Base-by-base conservation (phyloP, 2,329 filamentous ascomycete species). In the Chaetomiaceae sp. region DNA sequence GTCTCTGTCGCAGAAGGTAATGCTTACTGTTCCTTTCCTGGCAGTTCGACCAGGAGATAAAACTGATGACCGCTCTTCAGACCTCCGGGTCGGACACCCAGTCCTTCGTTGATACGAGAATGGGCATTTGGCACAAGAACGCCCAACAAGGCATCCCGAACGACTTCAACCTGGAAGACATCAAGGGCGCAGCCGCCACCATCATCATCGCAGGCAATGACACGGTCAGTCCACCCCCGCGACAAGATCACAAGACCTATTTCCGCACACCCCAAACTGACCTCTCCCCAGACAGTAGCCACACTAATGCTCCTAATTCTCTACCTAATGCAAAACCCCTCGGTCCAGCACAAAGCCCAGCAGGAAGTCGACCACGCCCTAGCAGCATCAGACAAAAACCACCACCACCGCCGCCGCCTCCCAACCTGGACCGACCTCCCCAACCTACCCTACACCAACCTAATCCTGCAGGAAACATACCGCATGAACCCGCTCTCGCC, bases 321-420 rank as follows among this genome's bases (percentile, higher is more conserved):
- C 13, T 70, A 70, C 30, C 69, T 73, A 60, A 62, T 69, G 41
- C 65, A 70, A n/a, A 67, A 70, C 43, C 60, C 61, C 13, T 65
- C 64, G 16, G 71, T 68, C 1, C 71, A 70, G 31, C 70, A 49
- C 58, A 57, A 55, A 19, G 62, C 60, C 1, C 62, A 63, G 21
- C 54, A 44, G 0, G 64, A 66, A 52, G 42, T 75, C 31, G 70
- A 73, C 56, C 47, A 56, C 1, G 61, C 72, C 5, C 54, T 73
- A 4, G n/a, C n/a, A n/a, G n/a, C n/a, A n/a, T n/a, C n/a, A n/a
- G 69, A 70, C 2, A 46, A 56, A 3, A 55, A 64, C 27, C n/a
- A n/a, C n/a, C n/a, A n/a, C n/a, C n/a, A n/a, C n/a, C n/a, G n/a
- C n/a, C n/a, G n/a, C n/a, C 62, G 71, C 2, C 56, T 70, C 4